A percentile compares a stretch with the other conserved stretches of the same genome.
Evolutionary conservation across 768 basidiomycete genomes (phyloP).

Genomic region (Pisolithus albus): DNA sequence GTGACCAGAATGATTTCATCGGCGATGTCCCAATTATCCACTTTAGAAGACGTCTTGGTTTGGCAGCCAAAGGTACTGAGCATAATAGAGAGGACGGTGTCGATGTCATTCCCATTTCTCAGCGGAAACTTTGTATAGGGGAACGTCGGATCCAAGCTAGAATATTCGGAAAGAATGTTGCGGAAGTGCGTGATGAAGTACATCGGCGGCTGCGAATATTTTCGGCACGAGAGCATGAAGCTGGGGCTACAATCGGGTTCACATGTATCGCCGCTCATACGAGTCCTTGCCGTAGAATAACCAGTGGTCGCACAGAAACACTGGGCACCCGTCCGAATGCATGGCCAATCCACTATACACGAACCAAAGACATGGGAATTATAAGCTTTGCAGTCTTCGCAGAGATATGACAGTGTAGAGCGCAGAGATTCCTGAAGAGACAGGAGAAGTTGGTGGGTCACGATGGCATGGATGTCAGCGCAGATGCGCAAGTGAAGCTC

Average conservation of each 20-base stretch:
- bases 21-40: slow-evolving; percentile 24
- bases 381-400: slow-evolving; percentile 44
- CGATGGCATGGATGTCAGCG: slow-evolving; percentile 35
- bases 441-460: slow-evolving; percentile 36
- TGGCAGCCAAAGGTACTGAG: slow-evolving; percentile 40
- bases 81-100: slow-evolving; percentile 36
- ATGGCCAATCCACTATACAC: slow-evolving; percentile 48
- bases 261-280: background rate
- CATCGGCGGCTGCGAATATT: slow-evolving; percentile 25
- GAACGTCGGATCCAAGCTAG: slow-evolving; percentile 33
- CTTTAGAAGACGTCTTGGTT: slow-evolving; percentile 7
- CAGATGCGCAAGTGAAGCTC: slow-evolving; percentile 52
- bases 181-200: slow-evolving; percentile 31
- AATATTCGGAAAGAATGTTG: slow-evolving; percentile 42
- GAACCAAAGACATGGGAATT: slow-evolving; percentile 49
- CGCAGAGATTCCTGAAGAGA: slow-evolving; percentile 38
- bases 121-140: slow-evolving; percentile 19
- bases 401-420: slow-evolving; percentile 28
- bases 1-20: slow-evolving; percentile 20
- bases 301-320: slow-evolving; percentile 38
- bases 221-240: slow-evolving; percentile 27
- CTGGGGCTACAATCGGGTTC: slow-evolving; percentile 9
- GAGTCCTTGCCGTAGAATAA: slow-evolving; percentile 6
- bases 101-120: slow-evolving; percentile 29
- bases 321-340: slow-evolving; percentile 37